Percentiles rank a stretch among this genome's conserved stretches.
Evolutionary conservation across 768 basidiomycete species (phyloP).

Genomic region (Cyclocybe aegerita): DNA sequence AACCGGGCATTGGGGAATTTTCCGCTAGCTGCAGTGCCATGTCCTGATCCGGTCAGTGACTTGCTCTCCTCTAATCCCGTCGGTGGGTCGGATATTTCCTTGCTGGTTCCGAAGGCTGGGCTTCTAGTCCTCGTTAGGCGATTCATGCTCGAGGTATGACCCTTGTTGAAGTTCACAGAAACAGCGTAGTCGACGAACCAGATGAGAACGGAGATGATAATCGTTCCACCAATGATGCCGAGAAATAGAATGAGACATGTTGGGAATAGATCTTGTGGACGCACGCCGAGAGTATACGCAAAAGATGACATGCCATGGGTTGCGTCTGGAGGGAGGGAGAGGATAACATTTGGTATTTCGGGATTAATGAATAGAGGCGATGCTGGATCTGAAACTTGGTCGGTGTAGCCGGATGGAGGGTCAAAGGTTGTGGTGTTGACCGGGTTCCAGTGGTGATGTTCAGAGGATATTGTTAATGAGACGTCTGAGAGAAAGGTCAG

Average conservation of each 20-base stretch:
- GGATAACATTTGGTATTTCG: constrained; percentile 67
- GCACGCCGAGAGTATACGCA: constrained; percentile 80
- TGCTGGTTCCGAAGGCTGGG: constrained; percentile 47
- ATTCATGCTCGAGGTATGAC: constrained; percentile 13
- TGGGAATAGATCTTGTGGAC: constrained; percentile 78
- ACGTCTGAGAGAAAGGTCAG: constrained; percentile 52
- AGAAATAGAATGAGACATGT: constrained; percentile 85
- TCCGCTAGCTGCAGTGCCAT: constrained; percentile 30
- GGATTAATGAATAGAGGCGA: constrained; percentile 81
- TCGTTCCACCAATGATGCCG: constrained; percentile 69
- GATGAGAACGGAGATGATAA: constrained; percentile 65
- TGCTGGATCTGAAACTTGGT: constrained; percentile 66
- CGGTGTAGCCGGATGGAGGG: constrained; percentile 69
- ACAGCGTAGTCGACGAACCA: constrained; percentile 69
- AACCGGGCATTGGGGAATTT: constrained; percentile 35
- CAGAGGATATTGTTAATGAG: constrained; percentile 55
- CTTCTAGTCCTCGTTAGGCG: constrained; percentile 33
- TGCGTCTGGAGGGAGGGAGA: constrained; percentile 61
- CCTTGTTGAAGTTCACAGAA: constrained; percentile 25
- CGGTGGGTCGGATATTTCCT: constrained; percentile 22
- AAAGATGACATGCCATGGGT: constrained; percentile 79
- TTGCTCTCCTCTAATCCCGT: constrained; percentile 45
- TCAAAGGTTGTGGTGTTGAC: constrained; percentile 53
- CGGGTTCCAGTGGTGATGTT: constrained; percentile 65
- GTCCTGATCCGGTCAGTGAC: constrained; percentile 38